These are phyloP conservation scores for Lentinula novae-zelandiae DNA, from an alignment of 1,284 basidiomycete species.

Conservation along the genomic window DNA sequence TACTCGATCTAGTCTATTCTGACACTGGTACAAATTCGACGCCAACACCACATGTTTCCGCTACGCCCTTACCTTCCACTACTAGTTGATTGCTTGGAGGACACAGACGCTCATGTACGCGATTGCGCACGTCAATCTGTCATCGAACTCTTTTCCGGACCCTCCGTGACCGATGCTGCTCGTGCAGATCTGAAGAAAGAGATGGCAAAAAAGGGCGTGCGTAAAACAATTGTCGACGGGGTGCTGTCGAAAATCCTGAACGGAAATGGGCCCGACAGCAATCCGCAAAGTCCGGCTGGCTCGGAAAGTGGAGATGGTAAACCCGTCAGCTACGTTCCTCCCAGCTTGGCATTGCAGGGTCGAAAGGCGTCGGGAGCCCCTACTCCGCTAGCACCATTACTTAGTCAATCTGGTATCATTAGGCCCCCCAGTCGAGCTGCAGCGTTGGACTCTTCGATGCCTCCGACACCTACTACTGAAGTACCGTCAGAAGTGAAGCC, in stretches of 20 bases:
- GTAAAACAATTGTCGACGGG: slow-evolving; percentile 80
- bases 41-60: slow-evolving; percentile 68
- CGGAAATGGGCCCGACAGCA: slow-evolving; percentile 32
- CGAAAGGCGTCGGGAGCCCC: slow-evolving; percentile 40
- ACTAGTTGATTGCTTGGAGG: slow-evolving; percentile 85
- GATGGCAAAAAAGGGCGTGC: slow-evolving; percentile 77
- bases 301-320: slow-evolving; percentile 58
- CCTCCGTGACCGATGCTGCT: slow-evolving; percentile 79
- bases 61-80: slow-evolving; percentile 78
- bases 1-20: slow-evolving; percentile 49
- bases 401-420: slow-evolving; percentile 45
- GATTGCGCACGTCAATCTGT: slow-evolving; percentile 80
- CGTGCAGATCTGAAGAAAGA: slow-evolving; percentile 93
- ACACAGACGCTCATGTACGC: slow-evolving; percentile 87
- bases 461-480: slow-evolving; percentile 34
- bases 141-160: slow-evolving; percentile 81
- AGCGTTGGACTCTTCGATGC: slow-evolving; percentile 39
- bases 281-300: slow-evolving; percentile 47
- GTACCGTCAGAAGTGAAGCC: slow-evolving; percentile 48
- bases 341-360: slow-evolving; percentile 59
- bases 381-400: slow-evolving; percentile 35
- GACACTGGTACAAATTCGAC: slow-evolving; percentile 65
- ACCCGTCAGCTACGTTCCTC: slow-evolving; percentile 66
- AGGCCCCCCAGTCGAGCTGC: slow-evolving; percentile 57
- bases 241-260: slow-evolving; percentile 62